Evolutionary conservation across 2,329 filamentous ascomycete genomes (phyloP).

Genomic region (Nemania abortiva): DNA sequence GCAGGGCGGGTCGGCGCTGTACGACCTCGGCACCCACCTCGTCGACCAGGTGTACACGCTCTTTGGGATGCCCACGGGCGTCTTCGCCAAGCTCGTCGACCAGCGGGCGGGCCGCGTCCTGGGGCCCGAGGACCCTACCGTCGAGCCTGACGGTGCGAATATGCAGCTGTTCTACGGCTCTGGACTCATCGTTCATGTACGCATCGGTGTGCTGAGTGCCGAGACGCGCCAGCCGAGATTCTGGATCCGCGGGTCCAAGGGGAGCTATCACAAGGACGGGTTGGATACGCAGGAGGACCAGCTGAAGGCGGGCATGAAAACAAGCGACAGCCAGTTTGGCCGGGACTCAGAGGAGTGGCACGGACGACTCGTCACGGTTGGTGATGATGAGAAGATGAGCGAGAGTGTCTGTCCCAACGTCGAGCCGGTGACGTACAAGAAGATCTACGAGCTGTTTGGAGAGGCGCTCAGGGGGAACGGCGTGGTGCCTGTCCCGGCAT

Average conservation of each 20-base stretch:
- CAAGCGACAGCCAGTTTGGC: slow-evolving; percentile 73
- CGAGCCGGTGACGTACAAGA: slow-evolving; percentile 72
- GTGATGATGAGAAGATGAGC: slow-evolving; percentile 62
- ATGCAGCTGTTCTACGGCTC: slow-evolving; percentile 74
- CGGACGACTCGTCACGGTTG: slow-evolving; percentile 69
- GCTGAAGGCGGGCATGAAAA: slow-evolving; percentile 72
- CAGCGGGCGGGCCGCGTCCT: slow-evolving; percentile 66
- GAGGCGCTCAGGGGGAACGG: slow-evolving; percentile 62
- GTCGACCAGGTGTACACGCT: slow-evolving; percentile 79
- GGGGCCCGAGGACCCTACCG: slow-evolving; percentile 64
- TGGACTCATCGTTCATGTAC: slow-evolving; percentile 75
- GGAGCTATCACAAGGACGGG: slow-evolving; percentile 77
- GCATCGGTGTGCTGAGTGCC: slow-evolving; percentile 75
- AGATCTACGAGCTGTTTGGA: slow-evolving; percentile 71
- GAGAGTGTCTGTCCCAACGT: slow-evolving; percentile 68
- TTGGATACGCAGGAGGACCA: slow-evolving; percentile 83
- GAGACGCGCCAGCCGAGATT: slow-evolving; percentile 78
- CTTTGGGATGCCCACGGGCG: slow-evolving; percentile 75
- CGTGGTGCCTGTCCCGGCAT: slow-evolving; percentile 64
- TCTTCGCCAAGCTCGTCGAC: slow-evolving; percentile 76
- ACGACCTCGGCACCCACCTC: slow-evolving; percentile 81
- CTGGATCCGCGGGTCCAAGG: slow-evolving; percentile 81
- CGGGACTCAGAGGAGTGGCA: slow-evolving; percentile 68
- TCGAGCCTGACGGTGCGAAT: slow-evolving; percentile 66
- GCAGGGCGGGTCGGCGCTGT: slow-evolving; percentile 75